Base-by-base conservation (phyloP, 176 grass and related monocot species). In the Tuctoria greenei region DNA sequence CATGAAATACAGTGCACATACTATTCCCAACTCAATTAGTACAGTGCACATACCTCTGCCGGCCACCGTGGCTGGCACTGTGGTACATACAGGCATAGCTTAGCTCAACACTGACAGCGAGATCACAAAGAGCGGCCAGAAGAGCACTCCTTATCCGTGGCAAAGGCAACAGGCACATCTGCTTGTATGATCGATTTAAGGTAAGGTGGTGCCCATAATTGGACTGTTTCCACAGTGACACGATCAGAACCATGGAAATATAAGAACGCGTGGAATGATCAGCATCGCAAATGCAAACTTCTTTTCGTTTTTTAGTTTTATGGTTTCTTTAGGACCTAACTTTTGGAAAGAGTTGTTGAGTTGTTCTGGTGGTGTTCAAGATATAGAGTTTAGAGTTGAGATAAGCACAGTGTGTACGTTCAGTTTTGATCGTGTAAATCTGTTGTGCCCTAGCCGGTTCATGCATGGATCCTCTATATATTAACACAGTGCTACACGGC, bases 171-270 rank as follows among this genome's bases (percentile, higher is more conserved):
- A 50, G 43, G 21, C 42, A 62, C n/a, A 75, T 75, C 3, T n/a
- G n/a, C n/a, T 31, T 75, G 71, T 60, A 74, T 60, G 70, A 43
- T 20, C 7, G 52, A 36, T 66, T 66, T 74, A 34, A 80, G 18
- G 69, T 61, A 75, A 37, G 26, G n/a, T 60, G 61, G 45, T 78
- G 72, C 71, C 64, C 77, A 75, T 15, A 44, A 66, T 66, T 80
- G 55, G 76, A 65, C 31, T 60, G 69, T 87, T 87, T 58, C 45
- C 37, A 69, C 80, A 80, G 55, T 83, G 40, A 4, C 27, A 68
- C 46, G 64, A 52, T 65, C 61, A 62, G 61, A 13, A n/a, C 27
- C 71, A 46, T 39, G 10, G 7, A 74, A 74, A 69, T 75, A 34
- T 52, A 6, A 7, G 44, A 45, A 34, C 25, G 59, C 62, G 52